These are phyloP conservation scores for Rubus idaeus DNA, from an alignment of 306 rosid species.

Conservation along the genomic window DNA sequence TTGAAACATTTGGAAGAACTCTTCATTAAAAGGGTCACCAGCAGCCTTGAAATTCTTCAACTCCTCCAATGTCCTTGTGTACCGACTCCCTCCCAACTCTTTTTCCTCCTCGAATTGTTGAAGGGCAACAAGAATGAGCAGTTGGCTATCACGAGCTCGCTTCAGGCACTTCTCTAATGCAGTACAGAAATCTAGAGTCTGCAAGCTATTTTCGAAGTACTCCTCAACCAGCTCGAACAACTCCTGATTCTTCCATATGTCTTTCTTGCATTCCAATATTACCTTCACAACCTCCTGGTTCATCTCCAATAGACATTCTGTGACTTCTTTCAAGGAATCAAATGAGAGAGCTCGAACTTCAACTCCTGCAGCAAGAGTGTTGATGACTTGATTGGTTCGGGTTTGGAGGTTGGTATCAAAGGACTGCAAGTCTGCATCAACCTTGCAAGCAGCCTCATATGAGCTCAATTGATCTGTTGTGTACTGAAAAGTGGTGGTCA, in stretches of 20 bases:
- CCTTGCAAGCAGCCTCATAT: conserved; percentile 79
- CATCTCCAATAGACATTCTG: conserved; percentile 86
- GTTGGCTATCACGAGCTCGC: conserved; percentile 69
- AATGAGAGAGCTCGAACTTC: conserved; percentile 86
- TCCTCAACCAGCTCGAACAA: conserved; percentile 87
- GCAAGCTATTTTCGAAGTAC: conserved; percentile 86
- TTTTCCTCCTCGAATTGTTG: conserved; percentile 77
- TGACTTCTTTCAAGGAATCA: conserved; percentile 73
- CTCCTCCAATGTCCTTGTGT: conserved; percentile 54
- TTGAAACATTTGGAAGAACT: conserved; percentile 76
- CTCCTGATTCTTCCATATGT: conserved; percentile 87
- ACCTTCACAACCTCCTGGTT: conserved; percentile 92
- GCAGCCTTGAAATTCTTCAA: conserved; percentile 70
- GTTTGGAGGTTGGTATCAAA: conserved; percentile 71
- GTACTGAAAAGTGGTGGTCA: conserved; percentile 42
- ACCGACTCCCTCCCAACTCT: conserved; percentile 36
- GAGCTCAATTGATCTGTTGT: conserved; percentile 61
- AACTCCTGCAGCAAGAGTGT: conserved; percentile 69
- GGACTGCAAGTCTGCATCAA: conserved; percentile 66
- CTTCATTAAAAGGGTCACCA: conserved; percentile 84
- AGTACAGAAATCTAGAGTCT: conserved; percentile 83
- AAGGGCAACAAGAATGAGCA: conserved; percentile 75
- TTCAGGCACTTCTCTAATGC: conserved; percentile 81
- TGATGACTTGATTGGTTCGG: conserved; percentile 79
- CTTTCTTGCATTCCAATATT: conserved; percentile 88